Evolutionary conservation across 495 filamentous ascomycete species (phyloP).

Genomic region (Patellaria atrata): DNA sequence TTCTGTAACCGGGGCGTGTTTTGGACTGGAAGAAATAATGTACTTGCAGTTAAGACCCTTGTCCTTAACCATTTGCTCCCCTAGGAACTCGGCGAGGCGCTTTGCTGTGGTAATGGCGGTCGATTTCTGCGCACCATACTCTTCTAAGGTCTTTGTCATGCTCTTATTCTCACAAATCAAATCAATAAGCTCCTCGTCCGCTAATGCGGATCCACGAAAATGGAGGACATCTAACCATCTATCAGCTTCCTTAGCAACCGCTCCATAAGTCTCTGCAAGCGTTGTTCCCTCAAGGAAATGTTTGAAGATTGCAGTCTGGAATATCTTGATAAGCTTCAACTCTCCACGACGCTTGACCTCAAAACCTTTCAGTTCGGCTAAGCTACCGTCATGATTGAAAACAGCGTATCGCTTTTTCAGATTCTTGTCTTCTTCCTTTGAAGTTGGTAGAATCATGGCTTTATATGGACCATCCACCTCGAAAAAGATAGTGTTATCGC

Average conservation of each 20-base stretch:
- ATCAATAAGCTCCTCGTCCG: slow-evolving; percentile 94
- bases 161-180: slow-evolving; percentile 97
- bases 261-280: slow-evolving; percentile 72
- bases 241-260: slow-evolving; percentile 92
- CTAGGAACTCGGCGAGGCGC: slow-evolving; percentile 87
- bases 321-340: slow-evolving; percentile 98
- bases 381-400: slow-evolving; percentile 91
- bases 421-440: slow-evolving; percentile 98
- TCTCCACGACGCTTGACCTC: slow-evolving; percentile 97
- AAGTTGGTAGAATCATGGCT: slow-evolving; percentile 95
- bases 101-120: slow-evolving; percentile 98
- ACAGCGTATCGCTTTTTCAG: slow-evolving; percentile 98
- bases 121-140: slow-evolving; percentile 91
- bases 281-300: slow-evolving; percentile 91
- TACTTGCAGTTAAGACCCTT: slow-evolving; percentile 99
- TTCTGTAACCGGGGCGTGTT: slow-evolving; percentile 84
- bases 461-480: slow-evolving; percentile 96
- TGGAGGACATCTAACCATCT: slow-evolving; percentile 90
- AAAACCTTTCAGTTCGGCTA: slow-evolving; percentile 97
- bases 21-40: slow-evolving; percentile 82
- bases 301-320: slow-evolving; percentile 97
- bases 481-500: slow-evolving; percentile 98
- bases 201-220: slow-evolving; percentile 69
- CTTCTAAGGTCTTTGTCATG: slow-evolving; percentile 91
- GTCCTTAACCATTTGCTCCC: slow-evolving; percentile 97